Evolutionary conservation across 129 eudicot genomes (phyloP).

Genomic region (Centaurea solstitialis): DNA sequence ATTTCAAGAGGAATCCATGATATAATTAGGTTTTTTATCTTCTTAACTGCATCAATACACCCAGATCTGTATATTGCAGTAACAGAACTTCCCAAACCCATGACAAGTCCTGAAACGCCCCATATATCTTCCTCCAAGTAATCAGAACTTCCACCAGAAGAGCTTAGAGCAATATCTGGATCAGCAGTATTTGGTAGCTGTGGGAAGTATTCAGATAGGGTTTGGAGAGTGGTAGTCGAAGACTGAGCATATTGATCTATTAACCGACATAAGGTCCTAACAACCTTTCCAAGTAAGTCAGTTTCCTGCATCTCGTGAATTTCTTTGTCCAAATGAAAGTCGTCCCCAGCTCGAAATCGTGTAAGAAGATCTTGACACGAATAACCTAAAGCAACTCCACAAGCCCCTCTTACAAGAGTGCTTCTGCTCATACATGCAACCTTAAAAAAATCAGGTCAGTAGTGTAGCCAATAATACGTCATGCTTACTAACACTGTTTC

Average conservation of each 20-base stretch:
- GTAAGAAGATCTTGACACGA: slow-evolving; percentile 84
- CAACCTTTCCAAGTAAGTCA: slow-evolving; percentile 57
- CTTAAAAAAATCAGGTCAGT: slow-evolving; percentile 39
- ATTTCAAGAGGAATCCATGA: slow-evolving; percentile 68
- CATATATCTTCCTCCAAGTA: slow-evolving; percentile 77
- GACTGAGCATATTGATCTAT: slow-evolving; percentile 47
- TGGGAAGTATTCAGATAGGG: slow-evolving; percentile 46
- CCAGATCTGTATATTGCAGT: slow-evolving; percentile 77
- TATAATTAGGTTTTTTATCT: slow-evolving; percentile 44
- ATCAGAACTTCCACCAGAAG: slow-evolving; percentile 29
- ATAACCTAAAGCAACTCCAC: slow-evolving; percentile 92
- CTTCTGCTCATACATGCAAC: slow-evolving; percentile 80
- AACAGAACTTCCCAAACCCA: slow-evolving; percentile 80
- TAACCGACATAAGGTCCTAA: slow-evolving; percentile 56
- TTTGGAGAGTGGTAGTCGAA: slow-evolving; percentile 47
- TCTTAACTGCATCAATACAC: slow-evolving; percentile 52
- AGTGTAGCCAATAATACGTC: slow-evolving; percentile 13
- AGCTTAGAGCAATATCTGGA: slow-evolving; percentile 24
- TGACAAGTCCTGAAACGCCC: slow-evolving; percentile 86
- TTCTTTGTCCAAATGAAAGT: slow-evolving; percentile 40
- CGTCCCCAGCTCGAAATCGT: slow-evolving; percentile 36
- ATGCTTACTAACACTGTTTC: slow-evolving; percentile 14
- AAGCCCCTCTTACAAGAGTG: slow-evolving; percentile 94
- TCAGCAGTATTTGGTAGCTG: slow-evolving; percentile 34
- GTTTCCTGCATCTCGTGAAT: slow-evolving; percentile 51